Base-by-base conservation (phyloP, 1,284 basidiomycete species). In the Peniophora sp. region DNA sequence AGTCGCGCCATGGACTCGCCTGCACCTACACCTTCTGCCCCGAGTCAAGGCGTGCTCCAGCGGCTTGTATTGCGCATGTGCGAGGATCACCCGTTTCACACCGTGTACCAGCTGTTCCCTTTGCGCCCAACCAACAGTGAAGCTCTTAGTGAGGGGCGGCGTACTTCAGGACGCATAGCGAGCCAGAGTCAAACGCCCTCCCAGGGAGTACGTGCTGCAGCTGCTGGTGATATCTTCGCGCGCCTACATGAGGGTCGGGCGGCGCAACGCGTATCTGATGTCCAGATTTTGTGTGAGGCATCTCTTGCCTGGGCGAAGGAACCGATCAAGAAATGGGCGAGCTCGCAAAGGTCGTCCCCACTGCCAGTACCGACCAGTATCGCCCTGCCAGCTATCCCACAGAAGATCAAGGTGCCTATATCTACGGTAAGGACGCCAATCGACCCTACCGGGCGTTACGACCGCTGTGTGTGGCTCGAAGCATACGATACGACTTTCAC, bases 31-130 rank as follows among this genome's bases (percentile, higher is more conserved):
- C 57, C 65, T 2, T 27, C 67, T 8, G 61, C 72, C 1, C 54
- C 59, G 3, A 83, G 84, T 57, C 91, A 94, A 61, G 60, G 68
- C 12, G 79, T 74, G 51, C 72, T 98, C 8, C 81, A 83, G 52
- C 65, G 59, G 1, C 69, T 97, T 17, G 72, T 98, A 17, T 53
- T 79, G 1, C 79, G 88, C 10, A 88, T 99, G 76, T 89, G 88
- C 59, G 67, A 69, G 48, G 92, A 98, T 50, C 97, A 99, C 64
- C 95, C 96, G 0, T 98, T 92, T 69, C 97, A 99, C 63, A 87
- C 83, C 56, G 69, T 97, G 5, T 97, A 95, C 65, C 92, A 96
- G 58, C 80, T 99, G 12, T 92, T 87, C 63, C 89, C 89, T 55
- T 63, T 89, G 53, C 70, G 69, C 52, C 73, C 77, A n/a, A 67